Conservation (phyloP, 352 stramenopile species). For the Globisporangium canariense region DNA sequence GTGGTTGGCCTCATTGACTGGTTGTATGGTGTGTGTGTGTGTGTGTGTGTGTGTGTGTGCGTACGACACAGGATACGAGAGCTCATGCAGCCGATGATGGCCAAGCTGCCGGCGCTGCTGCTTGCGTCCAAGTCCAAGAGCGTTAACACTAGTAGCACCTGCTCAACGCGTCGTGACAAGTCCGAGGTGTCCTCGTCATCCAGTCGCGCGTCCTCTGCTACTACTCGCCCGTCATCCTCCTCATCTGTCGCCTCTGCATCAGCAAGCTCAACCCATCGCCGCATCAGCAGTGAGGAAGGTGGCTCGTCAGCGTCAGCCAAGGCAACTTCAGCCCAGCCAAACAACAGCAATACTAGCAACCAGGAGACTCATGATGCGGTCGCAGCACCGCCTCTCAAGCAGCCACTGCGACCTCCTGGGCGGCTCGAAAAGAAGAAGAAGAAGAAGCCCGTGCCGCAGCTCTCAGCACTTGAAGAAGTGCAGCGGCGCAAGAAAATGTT, state of each 20-base stretch:
- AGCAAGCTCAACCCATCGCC: neutral
- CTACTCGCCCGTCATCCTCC: slow-evolving; percentile 1
- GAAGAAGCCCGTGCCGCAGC: slow-evolving; percentile 22
- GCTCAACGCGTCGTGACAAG: slow-evolving; percentile 11
- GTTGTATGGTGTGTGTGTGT: neutral
- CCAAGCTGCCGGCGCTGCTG: slow-evolving; percentile 67
- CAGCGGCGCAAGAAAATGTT: slow-evolving; percentile 74
- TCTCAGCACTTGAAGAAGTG: slow-evolving; percentile 50
- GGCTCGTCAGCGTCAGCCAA: neutral
- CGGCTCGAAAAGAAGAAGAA: slow-evolving; percentile 23
- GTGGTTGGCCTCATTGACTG: no score
- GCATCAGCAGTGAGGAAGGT: neutral
- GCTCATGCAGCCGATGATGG: slow-evolving; percentile 74
- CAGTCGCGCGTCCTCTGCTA: slow-evolving; percentile 9
- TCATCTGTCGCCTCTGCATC: slow-evolving; percentile 2
- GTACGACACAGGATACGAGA: slow-evolving; percentile 49
- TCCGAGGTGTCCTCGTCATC: neutral
- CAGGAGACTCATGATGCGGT: slow-evolving; percentile 35
- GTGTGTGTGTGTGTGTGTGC: neutral
- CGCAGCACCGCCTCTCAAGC: neutral
- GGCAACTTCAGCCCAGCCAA: slow-evolving; percentile 2
- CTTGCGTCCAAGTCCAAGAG: slow-evolving; percentile 40
- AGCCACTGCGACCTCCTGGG: slow-evolving; percentile 1
- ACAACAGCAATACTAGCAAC: slow-evolving; percentile 19
- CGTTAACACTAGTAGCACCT: neutral